A percentile compares a stretch with the other conserved stretches of the same genome.
Evolutionary conservation across 148 eudicot species (phyloP).

Genomic region (Rhododendron henanense): DNA sequence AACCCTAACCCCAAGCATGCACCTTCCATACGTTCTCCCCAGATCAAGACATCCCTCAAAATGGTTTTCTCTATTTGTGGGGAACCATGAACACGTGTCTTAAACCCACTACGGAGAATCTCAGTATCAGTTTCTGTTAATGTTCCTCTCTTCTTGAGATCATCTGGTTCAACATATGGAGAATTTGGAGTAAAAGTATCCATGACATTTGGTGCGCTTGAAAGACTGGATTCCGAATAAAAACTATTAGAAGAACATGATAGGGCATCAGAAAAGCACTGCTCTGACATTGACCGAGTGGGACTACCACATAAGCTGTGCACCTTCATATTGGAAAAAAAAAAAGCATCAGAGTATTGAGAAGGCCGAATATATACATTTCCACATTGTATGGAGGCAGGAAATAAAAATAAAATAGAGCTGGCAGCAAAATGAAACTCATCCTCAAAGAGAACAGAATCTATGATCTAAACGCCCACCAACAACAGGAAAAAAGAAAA

Average conservation of each 20-base stretch:
- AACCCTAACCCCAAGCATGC: slow-evolving; percentile 26
- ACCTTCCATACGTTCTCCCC: slow-evolving; percentile 40
- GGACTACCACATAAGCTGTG: slow-evolving; percentile 32
- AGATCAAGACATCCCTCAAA: slow-evolving; percentile 33
- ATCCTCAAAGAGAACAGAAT: background rate
- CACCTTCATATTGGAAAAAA: slow-evolving; percentile 24
- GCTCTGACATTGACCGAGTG: slow-evolving; percentile 24
- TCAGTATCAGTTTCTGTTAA: slow-evolving; percentile 5
- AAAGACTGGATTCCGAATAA: slow-evolving; percentile 32
- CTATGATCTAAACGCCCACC: background rate
- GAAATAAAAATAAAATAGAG: background rate
- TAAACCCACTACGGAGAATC: slow-evolving; percentile 9
- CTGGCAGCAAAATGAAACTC: background rate
- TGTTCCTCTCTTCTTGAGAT: slow-evolving; percentile 12
- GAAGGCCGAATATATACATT: background rate
- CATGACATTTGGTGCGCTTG: slow-evolving; percentile 16
- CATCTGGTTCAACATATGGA: slow-evolving; percentile 15
- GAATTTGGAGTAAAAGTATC: slow-evolving; percentile 23
- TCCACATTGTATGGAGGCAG: background rate
- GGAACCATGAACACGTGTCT: slow-evolving; percentile 12
- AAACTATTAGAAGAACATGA: slow-evolving; percentile 39
- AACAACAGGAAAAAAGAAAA: background rate
- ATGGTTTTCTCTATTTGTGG: background rate
- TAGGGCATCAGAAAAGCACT: slow-evolving; percentile 33
- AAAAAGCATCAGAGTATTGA: slow-evolving; percentile 10